A percentile compares a stretch with the other conserved stretches of the same genome.
Evolutionary conservation across 2,329 filamentous ascomycete genomes (phyloP).

Genomic region (Claviceps arundinis): DNA sequence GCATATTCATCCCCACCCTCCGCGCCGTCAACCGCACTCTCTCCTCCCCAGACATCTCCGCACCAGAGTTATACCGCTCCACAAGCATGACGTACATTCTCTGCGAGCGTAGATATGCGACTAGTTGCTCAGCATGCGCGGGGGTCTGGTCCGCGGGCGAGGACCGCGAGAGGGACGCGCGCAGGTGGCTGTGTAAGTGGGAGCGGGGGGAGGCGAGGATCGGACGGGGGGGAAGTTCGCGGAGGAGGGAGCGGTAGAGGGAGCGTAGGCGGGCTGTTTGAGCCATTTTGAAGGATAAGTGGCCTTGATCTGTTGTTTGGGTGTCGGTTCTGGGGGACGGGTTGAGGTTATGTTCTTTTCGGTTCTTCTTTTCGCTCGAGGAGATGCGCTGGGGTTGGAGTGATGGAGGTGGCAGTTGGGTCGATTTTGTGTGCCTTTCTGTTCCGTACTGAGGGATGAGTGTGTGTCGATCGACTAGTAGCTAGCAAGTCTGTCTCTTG

Average conservation of each 20-base stretch:
- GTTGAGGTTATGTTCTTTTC: no score
- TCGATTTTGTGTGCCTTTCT: no score
- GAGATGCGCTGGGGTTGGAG: no score
- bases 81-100: slow-evolving; percentile 67
- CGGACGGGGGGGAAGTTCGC: slow-evolving; percentile 68
- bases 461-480: no score
- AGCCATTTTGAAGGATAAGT: not conserved
- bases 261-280: slow-evolving; percentile 44
- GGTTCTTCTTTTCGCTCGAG: no score
- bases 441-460: no score
- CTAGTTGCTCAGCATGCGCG: slow-evolving; percentile 54
- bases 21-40: slow-evolving; percentile 70
- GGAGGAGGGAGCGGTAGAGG: slow-evolving; percentile 77
- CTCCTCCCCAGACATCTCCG: slow-evolving; percentile 78
- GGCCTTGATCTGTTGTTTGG: not conserved
- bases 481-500: no score
- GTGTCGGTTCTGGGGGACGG: no score
- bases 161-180: slow-evolving; percentile 17
- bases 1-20: slow-evolving; percentile 82
- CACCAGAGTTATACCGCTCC: slow-evolving; percentile 87
- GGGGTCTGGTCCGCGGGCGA: slow-evolving; percentile 10
- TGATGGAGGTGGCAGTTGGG: no score
- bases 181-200: slow-evolving; percentile 23
- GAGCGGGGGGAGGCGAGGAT: slow-evolving; percentile 45
- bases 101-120: slow-evolving; percentile 75